Percentiles rank a stretch among this genome's conserved stretches.
Evolutionary conservation across 345 rosid genomes (phyloP).

Genomic region (Hirschfeldia incana): DNA sequence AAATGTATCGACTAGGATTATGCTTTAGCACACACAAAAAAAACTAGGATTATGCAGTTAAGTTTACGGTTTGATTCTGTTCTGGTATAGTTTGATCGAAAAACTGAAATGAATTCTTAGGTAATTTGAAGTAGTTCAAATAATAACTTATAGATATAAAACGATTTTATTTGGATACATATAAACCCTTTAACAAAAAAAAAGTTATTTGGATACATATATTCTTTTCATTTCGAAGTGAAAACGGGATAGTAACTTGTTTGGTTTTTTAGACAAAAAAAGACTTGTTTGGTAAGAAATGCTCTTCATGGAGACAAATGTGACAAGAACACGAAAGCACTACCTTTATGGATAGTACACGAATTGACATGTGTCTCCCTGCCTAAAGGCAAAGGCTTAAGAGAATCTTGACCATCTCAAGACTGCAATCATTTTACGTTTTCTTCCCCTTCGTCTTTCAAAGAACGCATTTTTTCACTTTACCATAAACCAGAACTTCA

Average conservation of each 20-base stretch:
- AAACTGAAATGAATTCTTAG: background rate
- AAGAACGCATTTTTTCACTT: background rate
- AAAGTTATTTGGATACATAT: no score
- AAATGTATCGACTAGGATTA: background rate
- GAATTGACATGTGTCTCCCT: background rate
- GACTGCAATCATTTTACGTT: no score
- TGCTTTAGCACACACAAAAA: no score
- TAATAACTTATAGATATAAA: background rate
- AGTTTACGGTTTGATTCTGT: background rate
- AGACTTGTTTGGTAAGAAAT: no score
- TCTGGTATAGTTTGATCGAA: background rate
- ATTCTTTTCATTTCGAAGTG: no score
- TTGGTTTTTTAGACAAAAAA: no score
- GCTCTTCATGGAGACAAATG: background rate
- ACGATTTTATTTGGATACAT: no score
- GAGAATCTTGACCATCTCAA: no score
- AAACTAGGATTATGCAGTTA: background rate
- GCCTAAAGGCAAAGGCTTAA: no score
- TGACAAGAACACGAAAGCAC: background rate
- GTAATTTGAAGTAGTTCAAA: background rate
- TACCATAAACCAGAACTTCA: background rate
- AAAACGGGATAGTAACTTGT: no score
- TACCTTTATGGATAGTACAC: background rate
- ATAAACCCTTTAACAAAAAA: no score
- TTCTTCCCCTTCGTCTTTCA: no score